Evolutionary conservation across 441 rosid genomes (phyloP).

Genomic region (Omphalea diandra): DNA sequence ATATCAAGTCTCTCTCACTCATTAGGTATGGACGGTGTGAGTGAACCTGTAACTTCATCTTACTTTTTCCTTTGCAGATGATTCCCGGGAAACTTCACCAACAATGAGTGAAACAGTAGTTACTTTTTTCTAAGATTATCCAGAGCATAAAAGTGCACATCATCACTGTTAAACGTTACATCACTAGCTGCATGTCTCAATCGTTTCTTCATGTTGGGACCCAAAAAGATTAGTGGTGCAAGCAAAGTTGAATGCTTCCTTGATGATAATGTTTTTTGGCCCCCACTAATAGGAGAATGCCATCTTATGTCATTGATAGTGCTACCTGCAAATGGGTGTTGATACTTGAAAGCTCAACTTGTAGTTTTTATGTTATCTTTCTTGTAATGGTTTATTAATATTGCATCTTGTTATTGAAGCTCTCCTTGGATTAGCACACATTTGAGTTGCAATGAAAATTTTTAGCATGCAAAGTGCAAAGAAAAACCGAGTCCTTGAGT

Average conservation of each 20-base stretch:
- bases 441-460: conserved; percentile 18
- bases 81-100: conserved; percentile 26
- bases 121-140: conserved; percentile 18
- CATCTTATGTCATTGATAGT: conserved; percentile 19
- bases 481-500: conserved; percentile 41
- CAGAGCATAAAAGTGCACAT: conserved; percentile 20
- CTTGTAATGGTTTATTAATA: conserved; percentile 1
- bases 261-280: conserved; percentile 18
- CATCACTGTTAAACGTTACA: conserved; percentile 18
- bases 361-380: no score
- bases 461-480: conserved; percentile 31
- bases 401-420: conserved; percentile 11
- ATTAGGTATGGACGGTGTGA: conserved; percentile 26
- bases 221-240: conserved; percentile 18
- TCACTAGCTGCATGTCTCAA: conserved; percentile 22
- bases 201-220: conserved; percentile 24
- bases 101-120: conserved; percentile 16
- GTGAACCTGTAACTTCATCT: conserved; percentile 21
- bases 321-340: conserved; percentile 17
- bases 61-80: conserved; percentile 14
- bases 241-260: conserved; percentile 25
- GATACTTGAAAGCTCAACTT: conserved; percentile 24
- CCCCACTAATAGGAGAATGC: conserved; percentile 27
- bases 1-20: conserved; percentile 19
- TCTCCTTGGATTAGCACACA: conserved; percentile 17